Evolutionary conservation across 306 rosid species (phyloP).

Genomic region (Citrullus amarus): DNA sequence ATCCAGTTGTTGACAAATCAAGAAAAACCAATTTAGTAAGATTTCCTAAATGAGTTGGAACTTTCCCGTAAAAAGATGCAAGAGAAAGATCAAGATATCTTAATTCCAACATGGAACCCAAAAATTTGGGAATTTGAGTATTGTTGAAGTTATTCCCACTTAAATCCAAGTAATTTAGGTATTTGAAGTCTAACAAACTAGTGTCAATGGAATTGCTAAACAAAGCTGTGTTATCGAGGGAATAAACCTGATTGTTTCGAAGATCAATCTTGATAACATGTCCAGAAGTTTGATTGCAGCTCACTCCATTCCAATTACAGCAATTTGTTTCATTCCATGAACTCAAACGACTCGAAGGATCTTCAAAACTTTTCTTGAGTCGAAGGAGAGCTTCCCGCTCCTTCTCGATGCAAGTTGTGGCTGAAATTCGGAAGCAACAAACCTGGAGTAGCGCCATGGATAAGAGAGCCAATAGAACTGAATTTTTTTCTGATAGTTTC

Average conservation of each 20-base stretch:
- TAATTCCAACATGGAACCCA: neutral
- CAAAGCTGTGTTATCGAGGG: too few species aligned
- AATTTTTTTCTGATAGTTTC: too few species aligned
- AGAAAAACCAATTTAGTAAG: neutral
- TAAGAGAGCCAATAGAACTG: too few species aligned
- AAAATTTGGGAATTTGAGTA: neutral
- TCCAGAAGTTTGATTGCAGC: neutral
- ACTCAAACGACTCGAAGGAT: neutral
- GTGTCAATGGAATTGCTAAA: neutral
- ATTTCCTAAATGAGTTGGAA: neutral
- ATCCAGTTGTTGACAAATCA: too few species aligned
- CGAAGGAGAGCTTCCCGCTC: neutral
- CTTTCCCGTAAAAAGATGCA: neutral
- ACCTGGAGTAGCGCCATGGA: neutral
- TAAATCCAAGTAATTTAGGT: neutral
- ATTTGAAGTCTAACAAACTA: neutral
- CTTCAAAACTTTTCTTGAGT: neutral
- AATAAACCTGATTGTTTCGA: neutral
- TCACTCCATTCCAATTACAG: neutral
- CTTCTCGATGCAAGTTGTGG: neutral
- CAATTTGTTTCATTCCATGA: neutral
- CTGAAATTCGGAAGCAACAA: neutral
- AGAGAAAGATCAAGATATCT: neutral
- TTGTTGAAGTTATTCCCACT: neutral
- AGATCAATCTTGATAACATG: neutral